phyloP scores from a whole-genome alignment of 176 grass and related monocot species.

The Musa beccarii region DNA sequence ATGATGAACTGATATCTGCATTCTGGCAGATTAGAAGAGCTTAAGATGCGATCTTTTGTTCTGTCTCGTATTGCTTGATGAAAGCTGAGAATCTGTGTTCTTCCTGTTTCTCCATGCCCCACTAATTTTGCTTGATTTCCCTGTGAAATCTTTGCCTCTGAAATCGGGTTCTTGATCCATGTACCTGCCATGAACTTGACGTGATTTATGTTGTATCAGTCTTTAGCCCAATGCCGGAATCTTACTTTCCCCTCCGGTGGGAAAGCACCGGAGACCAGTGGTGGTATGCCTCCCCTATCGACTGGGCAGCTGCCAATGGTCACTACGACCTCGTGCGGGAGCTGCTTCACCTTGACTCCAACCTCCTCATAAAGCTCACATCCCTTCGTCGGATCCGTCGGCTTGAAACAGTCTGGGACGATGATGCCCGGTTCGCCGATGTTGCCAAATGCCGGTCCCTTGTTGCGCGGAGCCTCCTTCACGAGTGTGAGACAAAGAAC shows the following conservation, averaged over 20 bases:
- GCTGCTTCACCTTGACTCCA: slow-evolving; percentile 77
- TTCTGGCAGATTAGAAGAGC: neutral
- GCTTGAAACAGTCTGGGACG: slow-evolving; percentile 87
- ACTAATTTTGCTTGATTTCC: too few species aligned
- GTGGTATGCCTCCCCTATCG: slow-evolving; percentile 96
- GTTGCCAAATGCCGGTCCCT: slow-evolving; percentile 45
- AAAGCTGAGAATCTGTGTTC: too few species aligned
- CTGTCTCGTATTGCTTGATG: neutral
- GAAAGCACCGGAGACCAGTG: slow-evolving; percentile 97
- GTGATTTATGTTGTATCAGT: neutral
- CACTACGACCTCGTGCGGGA: slow-evolving; percentile 87
- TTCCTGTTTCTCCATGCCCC: too few species aligned
- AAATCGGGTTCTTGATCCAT: too few species aligned
- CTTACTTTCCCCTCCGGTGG: slow-evolving; percentile 89
- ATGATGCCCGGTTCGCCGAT: slow-evolving; percentile 49
- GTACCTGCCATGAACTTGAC: neutral
- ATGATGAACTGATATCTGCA: too few species aligned
- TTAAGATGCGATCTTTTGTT: neutral
- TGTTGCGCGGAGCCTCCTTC: slow-evolving; percentile 44
- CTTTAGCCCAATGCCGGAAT: slow-evolving; percentile 24
- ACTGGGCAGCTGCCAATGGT: slow-evolving; percentile 81
- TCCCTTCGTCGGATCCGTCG: slow-evolving; percentile 80
- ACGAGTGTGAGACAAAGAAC: slow-evolving; percentile 67
- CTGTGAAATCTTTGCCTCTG: too few species aligned
- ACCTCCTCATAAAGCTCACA: slow-evolving; percentile 98